phyloP scores from a whole-genome alignment of 2,329 filamentous ascomycete species.

The Chalara sp. region DNA sequence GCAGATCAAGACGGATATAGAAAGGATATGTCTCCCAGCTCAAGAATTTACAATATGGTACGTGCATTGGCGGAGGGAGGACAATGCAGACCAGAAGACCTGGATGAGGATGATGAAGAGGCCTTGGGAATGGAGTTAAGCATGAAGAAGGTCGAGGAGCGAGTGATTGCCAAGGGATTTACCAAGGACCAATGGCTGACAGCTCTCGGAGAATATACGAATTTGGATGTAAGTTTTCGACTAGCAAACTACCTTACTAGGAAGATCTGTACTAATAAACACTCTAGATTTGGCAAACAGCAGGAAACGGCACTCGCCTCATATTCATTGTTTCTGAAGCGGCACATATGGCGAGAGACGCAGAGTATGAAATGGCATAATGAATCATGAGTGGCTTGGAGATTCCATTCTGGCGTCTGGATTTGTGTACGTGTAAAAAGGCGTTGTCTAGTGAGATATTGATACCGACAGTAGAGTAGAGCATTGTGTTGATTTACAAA shows the following conservation, averaged over 20 bases:
- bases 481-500: no score
- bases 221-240: conserved; percentile 70
- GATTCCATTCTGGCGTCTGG: not conserved
- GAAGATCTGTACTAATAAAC: conserved; percentile 30
- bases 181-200: conserved; percentile 87
- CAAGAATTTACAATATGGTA: conserved; percentile 92
- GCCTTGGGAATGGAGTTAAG: conserved; percentile 66
- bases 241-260: not conserved
- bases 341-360: conserved; percentile 29
- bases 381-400: not conserved
- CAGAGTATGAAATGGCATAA: conserved; percentile 19
- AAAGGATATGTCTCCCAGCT: conserved; percentile 72
- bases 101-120: conserved; percentile 65
- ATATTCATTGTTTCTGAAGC: conserved; percentile 60
- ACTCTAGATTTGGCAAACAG: conserved; percentile 68
- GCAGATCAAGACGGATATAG: conserved; percentile 55
- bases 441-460: not conserved
- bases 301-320: conserved; percentile 61
- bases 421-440: not conserved
- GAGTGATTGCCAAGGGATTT: conserved; percentile 93
- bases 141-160: conserved; percentile 80
- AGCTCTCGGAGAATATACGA: conserved; percentile 83
- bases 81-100: conserved; percentile 39
- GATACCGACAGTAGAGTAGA: not conserved
- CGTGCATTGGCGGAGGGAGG: conserved; percentile 80